Evolutionary conservation across 2,329 filamentous ascomycete genomes (phyloP).

Genomic region (Aspergillus tanneri): DNA sequence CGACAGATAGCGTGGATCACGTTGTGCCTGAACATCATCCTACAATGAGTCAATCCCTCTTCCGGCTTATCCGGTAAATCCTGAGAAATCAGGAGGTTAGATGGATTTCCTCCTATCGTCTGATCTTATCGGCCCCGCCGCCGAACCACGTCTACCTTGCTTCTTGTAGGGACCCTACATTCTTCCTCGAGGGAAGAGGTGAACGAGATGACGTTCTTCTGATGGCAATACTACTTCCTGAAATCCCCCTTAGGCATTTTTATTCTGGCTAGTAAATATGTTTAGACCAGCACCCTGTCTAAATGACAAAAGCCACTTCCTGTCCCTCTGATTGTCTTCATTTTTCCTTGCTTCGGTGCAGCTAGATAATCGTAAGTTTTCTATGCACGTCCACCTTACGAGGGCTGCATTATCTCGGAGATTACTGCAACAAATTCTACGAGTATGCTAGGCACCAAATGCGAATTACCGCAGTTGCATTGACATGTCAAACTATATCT

Average conservation of each 20-base stretch:
- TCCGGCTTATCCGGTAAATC: neutral
- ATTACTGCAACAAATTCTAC: slow-evolving; percentile 12
- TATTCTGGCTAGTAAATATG: no score
- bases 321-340: no score
- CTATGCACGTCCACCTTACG: neutral
- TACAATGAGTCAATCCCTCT: neutral
- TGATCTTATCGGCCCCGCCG: slow-evolving; percentile 20
- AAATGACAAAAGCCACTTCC: no score
- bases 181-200: slow-evolving; percentile 13
- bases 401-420: slow-evolving; percentile 17
- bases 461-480: slow-evolving; percentile 1
- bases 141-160: slow-evolving; percentile 12
- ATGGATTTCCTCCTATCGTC: slow-evolving; percentile 15
- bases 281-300: no score
- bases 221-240: no score
- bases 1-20: slow-evolving; percentile 27
- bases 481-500: neutral
- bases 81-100: slow-evolving; percentile 7
- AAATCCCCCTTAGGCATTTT: no score
- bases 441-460: slow-evolving; percentile 9
- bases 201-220: no score
- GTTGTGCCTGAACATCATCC: neutral
- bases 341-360: no score
- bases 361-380: no score
- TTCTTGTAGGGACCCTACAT: slow-evolving; percentile 5